Evolutionary conservation across 176 grass and related monocot genomes (phyloP), one percentile per base, ranked within the genome.

Genomic region (Guadua angustifolia): DNA sequence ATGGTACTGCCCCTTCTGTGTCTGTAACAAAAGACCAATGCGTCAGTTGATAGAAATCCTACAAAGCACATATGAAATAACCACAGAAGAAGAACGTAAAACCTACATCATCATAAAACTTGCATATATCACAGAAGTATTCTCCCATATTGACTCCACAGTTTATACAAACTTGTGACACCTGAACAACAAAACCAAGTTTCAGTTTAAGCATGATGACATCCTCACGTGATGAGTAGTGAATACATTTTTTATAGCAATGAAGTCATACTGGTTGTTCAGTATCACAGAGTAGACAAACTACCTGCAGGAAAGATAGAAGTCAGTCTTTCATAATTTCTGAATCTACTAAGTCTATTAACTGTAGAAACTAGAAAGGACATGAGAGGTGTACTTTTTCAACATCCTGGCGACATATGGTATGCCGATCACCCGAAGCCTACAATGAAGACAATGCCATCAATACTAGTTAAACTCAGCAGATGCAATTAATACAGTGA

Each of bases 61-160:
- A 71, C 25, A 82, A 79, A 71, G 44, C 49, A 25, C 6, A 55
- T 55, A 55, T 19, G 18, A 59, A 38, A 74, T 81, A 78, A 67
- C 8, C 38, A 78, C 12, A 78, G 25, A 72, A 76, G 71, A 42
- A 5, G 65, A 87, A 85, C 16, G 39, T 53, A 53, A 73, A 61
- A 85, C 93, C 85, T 87, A 99, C 96, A 75, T 92, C 83, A 75
- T 99, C 96, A 79, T 92, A 95, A 85, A 99, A 99, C 79, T 95
- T 99, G 93, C 96, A 99, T 69, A 86, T 67, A 75, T 92, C 78
- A 64, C 96, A 99, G 62, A 88, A 99, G 84, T 99, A 99, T 72
- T 99, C 88, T 79, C 96, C 93, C 96, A 99, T 94, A 88, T 92
- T 99, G 74, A 95, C 89, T 73, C 93, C 96, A 80, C 96, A 99